Evolutionary conservation across 352 stramenopile genomes (phyloP).

Genomic region (Globisporangium spiculum): DNA sequence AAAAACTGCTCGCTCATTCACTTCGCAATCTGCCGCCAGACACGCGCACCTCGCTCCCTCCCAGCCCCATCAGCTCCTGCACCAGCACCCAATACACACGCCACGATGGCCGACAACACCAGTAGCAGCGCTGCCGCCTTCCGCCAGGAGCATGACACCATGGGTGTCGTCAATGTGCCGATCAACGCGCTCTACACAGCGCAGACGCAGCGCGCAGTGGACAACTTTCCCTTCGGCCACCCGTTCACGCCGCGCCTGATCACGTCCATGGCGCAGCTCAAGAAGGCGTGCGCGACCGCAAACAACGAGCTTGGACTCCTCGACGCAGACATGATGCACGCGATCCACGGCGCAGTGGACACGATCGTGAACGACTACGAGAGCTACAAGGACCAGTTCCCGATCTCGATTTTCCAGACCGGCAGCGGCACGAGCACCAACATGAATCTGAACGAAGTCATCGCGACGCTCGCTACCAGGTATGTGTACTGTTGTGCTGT

Average conservation of each 20-base stretch:
- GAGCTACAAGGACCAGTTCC: conserved; percentile 40
- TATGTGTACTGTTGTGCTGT: not conserved
- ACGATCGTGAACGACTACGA: conserved; percentile 31
- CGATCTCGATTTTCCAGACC: conserved; percentile 84
- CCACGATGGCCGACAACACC: conserved; percentile 15
- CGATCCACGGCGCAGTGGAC: conserved; percentile 37
- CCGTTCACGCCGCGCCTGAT: conserved; percentile 41
- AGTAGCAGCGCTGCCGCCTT: conserved; percentile 16
- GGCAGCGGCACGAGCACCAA: conserved; percentile 96
- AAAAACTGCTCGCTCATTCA: not conserved
- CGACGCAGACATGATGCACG: conserved; percentile 28
- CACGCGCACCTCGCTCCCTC: not conserved
- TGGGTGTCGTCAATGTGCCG: conserved; percentile 51
- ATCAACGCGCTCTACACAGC: conserved; percentile 45
- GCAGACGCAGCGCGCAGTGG: conserved; percentile 48
- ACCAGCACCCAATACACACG: not conserved
- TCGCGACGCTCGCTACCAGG: conserved; percentile 84
- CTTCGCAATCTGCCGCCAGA: not conserved
- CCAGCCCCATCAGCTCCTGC: not conserved
- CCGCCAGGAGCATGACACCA: conserved; percentile 50
- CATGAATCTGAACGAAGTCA: conserved; percentile 98
- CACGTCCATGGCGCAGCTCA: conserved; percentile 42
- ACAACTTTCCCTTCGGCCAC: conserved; percentile 53
- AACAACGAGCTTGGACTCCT: conserved; percentile 44
- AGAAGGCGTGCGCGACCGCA: conserved; percentile 42